Conservation (phyloP, 2,329 filamentous ascomycete genomes). For the Chrysoporthe deuterocubensis region DNA sequence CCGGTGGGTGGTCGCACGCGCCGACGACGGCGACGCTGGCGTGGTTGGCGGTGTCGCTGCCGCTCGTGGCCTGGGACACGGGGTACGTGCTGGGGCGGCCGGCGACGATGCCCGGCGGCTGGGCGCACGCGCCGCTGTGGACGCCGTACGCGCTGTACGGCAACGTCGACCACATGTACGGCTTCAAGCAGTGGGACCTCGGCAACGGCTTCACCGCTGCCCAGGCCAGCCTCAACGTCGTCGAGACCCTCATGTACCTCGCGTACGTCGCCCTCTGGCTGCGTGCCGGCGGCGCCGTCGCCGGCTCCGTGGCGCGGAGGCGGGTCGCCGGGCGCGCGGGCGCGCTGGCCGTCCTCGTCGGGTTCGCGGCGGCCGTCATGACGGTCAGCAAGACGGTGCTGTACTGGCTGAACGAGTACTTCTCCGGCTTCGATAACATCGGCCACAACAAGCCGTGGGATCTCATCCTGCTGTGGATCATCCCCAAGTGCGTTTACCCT, state of each 20-base stretch:
- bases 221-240: conserved; percentile 58
- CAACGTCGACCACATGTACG: conserved; percentile 79
- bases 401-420: conserved; percentile 64
- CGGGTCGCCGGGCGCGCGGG: conserved; percentile 48
- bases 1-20: conserved; percentile 46
- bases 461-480: conserved; percentile 58
- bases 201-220: conserved; percentile 77
- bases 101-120: conserved; percentile 78
- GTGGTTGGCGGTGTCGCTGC: conserved; percentile 77
- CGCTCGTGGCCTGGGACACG: conserved; percentile 81
- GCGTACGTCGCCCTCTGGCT: conserved; percentile 42
- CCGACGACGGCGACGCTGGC: conserved; percentile 55
- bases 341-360: conserved; percentile 51
- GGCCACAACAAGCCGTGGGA: conserved; percentile 55
- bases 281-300: conserved; percentile 30
- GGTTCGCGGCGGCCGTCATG: conserved; percentile 61
- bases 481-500: conserved; percentile 58
- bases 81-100: conserved; percentile 80
- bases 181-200: conserved; percentile 70
- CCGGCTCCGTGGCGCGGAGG: conserved; percentile 30
- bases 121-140: conserved; percentile 73
- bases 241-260: conserved; percentile 43
- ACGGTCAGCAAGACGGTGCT: conserved; percentile 65
- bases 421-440: conserved; percentile 59
- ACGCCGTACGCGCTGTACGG: conserved; percentile 81